phyloP scores from a whole-genome alignment of 768 basidiomycete species.

The Kwoniella bestiolae region DNA sequence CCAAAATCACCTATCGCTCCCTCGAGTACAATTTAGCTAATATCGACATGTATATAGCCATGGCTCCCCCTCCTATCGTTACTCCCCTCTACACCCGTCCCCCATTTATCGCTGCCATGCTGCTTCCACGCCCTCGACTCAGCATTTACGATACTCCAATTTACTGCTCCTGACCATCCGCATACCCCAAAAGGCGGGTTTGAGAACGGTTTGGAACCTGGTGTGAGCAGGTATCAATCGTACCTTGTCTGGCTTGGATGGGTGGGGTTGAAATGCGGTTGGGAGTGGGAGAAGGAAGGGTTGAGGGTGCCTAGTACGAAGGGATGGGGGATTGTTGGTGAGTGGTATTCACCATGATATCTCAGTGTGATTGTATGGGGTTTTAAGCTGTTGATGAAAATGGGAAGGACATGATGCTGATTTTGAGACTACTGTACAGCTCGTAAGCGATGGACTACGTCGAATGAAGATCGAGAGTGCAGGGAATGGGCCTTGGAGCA shows the following conservation, averaged over 20 bases:
- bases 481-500: constrained; percentile 63
- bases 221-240: constrained; percentile 70
- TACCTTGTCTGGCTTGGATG: constrained; percentile 87
- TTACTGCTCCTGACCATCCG: constrained; percentile 43
- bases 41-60: constrained; percentile 59
- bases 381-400: too few relatives aligned
- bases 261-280: constrained; percentile 74
- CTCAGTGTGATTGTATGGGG: too few relatives aligned
- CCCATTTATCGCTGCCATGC: constrained; percentile 66
- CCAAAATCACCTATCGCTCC: neutral
- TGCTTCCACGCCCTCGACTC: constrained; percentile 73
- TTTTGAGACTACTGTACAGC: constrained; percentile 50
- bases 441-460: constrained; percentile 51
- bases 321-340: constrained; percentile 90
- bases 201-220: constrained; percentile 59
- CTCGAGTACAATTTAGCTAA: constrained; percentile 2
- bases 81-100: constrained; percentile 43
- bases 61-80: constrained; percentile 85
- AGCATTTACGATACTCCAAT: constrained; percentile 64
- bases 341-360: constrained; percentile 42
- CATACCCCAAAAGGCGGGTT: constrained; percentile 49
- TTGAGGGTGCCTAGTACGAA: constrained; percentile 90
- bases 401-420: too few relatives aligned
- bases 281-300: constrained; percentile 82
- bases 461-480: constrained; percentile 50